Evolutionary conservation across 805 yeast genomes (phyloP).

Genomic region (Saturnispora sanitii): DNA sequence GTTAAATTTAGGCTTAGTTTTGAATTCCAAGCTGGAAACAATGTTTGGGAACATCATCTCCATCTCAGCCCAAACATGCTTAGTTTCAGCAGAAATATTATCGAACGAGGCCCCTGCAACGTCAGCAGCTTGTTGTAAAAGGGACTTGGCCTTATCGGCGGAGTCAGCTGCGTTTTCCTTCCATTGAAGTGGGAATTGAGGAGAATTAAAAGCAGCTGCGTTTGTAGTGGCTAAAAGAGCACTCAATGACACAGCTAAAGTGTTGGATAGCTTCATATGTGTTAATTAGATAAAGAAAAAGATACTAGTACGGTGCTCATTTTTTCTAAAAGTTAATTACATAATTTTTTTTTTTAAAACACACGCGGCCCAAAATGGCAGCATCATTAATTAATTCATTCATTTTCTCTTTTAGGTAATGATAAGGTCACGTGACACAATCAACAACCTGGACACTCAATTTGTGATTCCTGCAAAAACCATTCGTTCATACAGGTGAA

Average conservation of each 20-base stretch:
- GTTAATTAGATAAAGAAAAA: neutral
- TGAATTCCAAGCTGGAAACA: constrained; percentile 38
- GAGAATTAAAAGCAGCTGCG: constrained; percentile 5
- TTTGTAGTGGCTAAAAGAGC: constrained; percentile 4
- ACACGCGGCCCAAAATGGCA: constrained; percentile 1
- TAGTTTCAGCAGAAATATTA: constrained; percentile 38
- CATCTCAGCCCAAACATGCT: constrained; percentile 55
- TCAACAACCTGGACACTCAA: constrained; percentile 72
- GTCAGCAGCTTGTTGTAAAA: constrained; percentile 36
- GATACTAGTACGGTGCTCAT: neutral
- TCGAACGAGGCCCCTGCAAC: constrained; percentile 43
- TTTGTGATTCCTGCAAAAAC: constrained; percentile 56
- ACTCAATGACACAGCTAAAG: constrained; percentile 10
- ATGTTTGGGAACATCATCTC: constrained; percentile 49
- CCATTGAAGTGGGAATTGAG: constrained; percentile 10
- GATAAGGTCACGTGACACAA: constrained; percentile 6
- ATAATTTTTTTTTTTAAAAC: neutral
- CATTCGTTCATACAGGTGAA: constrained; percentile 69
- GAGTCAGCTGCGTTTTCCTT: constrained; percentile 1
- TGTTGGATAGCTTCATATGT: constrained; percentile 9
- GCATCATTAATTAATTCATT: no score
- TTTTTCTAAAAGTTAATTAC: neutral
- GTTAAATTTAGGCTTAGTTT: constrained; percentile 39
- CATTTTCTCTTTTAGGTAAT: no score
- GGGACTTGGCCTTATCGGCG: constrained; percentile 15